Evolutionary conservation across 2,329 filamentous ascomycete species (phyloP).

Genomic region (Colletotrichum tanaceti): DNA sequence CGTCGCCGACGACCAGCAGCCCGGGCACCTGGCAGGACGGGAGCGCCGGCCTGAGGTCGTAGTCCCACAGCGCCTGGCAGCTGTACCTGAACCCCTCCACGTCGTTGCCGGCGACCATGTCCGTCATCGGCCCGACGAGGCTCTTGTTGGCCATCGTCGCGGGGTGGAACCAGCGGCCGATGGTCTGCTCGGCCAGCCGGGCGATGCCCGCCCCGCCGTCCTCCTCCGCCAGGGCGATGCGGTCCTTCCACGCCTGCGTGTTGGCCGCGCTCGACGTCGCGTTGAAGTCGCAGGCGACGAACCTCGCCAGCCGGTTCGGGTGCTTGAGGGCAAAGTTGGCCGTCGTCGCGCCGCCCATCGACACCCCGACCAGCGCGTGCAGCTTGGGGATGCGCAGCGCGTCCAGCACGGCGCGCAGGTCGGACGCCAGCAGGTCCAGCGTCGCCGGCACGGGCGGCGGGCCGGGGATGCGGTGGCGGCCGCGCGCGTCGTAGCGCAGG

Average conservation of each 20-base stretch:
- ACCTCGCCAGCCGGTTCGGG: conserved; percentile 67
- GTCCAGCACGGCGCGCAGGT: conserved; percentile 74
- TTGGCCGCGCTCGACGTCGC: conserved; percentile 77
- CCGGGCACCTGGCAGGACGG: conserved; percentile 66
- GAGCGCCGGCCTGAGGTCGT: conserved; percentile 72
- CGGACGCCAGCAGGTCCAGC: conserved; percentile 74
- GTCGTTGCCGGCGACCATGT: conserved; percentile 77
- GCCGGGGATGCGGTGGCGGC: conserved; percentile 65
- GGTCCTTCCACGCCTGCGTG: conserved; percentile 82
- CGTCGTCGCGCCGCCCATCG: conserved; percentile 82
- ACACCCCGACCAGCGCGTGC: conserved; percentile 78
- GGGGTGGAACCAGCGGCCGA: conserved; percentile 82
- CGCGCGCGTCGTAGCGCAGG: conserved; percentile 81
- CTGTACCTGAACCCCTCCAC: conserved; percentile 75
- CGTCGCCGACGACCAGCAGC: conserved; percentile 77
- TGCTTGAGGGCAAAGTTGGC: conserved; percentile 78
- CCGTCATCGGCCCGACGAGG: conserved; percentile 67
- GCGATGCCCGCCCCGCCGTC: conserved; percentile 69
- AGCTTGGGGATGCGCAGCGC: conserved; percentile 76
- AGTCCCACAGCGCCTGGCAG: conserved; percentile 78
- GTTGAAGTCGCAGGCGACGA: conserved; percentile 85
- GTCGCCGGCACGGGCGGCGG: conserved; percentile 64
- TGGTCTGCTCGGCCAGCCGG: conserved; percentile 76
- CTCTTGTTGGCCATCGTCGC: conserved; percentile 59
- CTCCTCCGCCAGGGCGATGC: conserved; percentile 73